These are phyloP conservation scores for Penicillium fimorum DNA, from an alignment of 495 filamentous ascomycete genomes.

Conservation along the genomic window DNA sequence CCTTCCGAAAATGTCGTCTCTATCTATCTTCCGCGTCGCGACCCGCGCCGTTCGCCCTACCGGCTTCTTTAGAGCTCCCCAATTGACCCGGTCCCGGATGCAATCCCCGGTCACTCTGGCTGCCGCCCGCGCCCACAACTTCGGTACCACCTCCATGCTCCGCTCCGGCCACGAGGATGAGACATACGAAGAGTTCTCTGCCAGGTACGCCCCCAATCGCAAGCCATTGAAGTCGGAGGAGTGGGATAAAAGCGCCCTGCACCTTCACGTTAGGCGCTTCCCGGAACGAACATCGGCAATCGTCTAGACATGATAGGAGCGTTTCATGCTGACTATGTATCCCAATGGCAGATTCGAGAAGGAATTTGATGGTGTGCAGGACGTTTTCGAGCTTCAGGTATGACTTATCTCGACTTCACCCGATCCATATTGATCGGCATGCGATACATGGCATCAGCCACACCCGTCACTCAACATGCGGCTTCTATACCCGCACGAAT, in stretches of 20 bases:
- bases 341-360: constrained; percentile 82
- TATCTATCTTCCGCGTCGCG: constrained; percentile 67
- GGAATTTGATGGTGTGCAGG: constrained; percentile 95
- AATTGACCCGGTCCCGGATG: constrained; percentile 59
- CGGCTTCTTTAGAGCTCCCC: constrained; percentile 56
- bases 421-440: constrained; percentile 8
- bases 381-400: constrained; percentile 99
- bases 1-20: constrained; percentile 58
- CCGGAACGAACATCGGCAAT: constrained; percentile 13
- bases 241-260: constrained; percentile 6
- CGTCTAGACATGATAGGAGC: constrained; percentile 8
- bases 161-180: constrained; percentile 72
- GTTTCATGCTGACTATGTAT: constrained; percentile 19
- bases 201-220: constrained; percentile 66
- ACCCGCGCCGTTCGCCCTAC: constrained; percentile 62
- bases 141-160: constrained; percentile 66
- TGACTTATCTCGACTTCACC: constrained; percentile 22
- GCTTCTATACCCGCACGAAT: constrained; percentile 2
- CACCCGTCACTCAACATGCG: constrained; percentile 3
- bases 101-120: constrained; percentile 52
- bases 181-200: constrained; percentile 98
- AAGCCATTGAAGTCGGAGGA: constrained; percentile 30
- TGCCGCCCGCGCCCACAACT: constrained; percentile 55
- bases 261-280: constrained; percentile 11
- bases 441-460: constrained; percentile 12